Base-by-base conservation (phyloP, 139 green algal genomes). In the Chloropicon primus region DNA sequence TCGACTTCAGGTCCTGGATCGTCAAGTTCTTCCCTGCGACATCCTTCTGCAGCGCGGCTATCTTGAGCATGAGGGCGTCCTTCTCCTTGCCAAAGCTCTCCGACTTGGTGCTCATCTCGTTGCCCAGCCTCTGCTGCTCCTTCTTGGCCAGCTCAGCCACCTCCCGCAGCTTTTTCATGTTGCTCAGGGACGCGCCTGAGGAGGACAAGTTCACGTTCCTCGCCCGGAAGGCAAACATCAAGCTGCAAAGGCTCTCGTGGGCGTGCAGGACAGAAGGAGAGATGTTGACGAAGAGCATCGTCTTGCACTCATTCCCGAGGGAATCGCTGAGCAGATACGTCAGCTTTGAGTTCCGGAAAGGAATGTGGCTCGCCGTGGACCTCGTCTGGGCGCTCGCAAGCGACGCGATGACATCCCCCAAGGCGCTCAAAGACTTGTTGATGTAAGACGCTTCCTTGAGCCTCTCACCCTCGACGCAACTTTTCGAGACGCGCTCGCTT, bases 401-500 rank as follows among this genome's bases (percentile, higher is more conserved):
- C 0, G 85, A 87, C 21, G 87, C 80, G 89, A 97, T 97, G 21
- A 97, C 92, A 27, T 92, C 88, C 2, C 88, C 91, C 77, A 96
- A 79, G 2, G 90, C 90, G 0, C 75, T 84, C 0, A 96, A 86
- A 71, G 78, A 88, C 82, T 92, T 95, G 88, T 97, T 97, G 89
- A 97, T 97, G 85, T 89, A 85, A 79, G 94, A 89, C 1, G 93
- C 93, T 87, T 97, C 93, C 85, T 90, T 91, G 54, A 97, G 86
- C 78, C 91, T 85, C 28, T 90, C 76, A 0, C 93, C 93, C n/a
- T 83, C 83, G 0, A 92, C 91, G 2, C 41, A 62, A 17, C 10
- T 92, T 73, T 90, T 87, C 77, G 91, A 91, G 24, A 96, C 89
- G 1, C 92, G 86, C 86, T 97, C 92, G 53, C 85, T 93, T 79